Evolutionary conservation across 1,284 basidiomycete species (phyloP).

Genomic region (Laetiporus sulphureus): DNA sequence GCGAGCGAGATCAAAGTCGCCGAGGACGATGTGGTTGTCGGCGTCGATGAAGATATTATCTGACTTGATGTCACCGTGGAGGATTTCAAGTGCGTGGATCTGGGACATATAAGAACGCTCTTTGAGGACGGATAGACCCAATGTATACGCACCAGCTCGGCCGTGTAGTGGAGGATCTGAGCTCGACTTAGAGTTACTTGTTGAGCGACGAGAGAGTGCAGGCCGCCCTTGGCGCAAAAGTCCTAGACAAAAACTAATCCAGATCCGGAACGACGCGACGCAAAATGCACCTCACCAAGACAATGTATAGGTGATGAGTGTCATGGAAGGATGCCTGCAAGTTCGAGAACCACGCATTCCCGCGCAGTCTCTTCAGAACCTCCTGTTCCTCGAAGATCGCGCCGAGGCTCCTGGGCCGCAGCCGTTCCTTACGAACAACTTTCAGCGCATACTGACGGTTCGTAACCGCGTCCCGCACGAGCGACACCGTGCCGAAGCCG

Average conservation of each 20-base stretch:
- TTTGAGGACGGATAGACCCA: too few relatives aligned
- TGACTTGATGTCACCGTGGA: slow-evolving; percentile 35
- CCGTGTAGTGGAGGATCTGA: too few relatives aligned
- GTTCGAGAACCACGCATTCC: slow-evolving; percentile 12
- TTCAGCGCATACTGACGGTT: slow-evolving; percentile 19
- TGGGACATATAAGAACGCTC: too few relatives aligned
- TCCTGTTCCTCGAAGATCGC: slow-evolving; percentile 17
- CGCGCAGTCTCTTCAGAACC: too few relatives aligned
- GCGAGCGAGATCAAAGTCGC: slow-evolving; percentile 62
- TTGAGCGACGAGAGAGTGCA: too few relatives aligned
- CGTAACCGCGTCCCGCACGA: slow-evolving; percentile 18
- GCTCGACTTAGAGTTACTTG: too few relatives aligned
- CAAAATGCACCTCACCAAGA: background rate
- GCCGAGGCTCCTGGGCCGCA: background rate
- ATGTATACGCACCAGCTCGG: too few relatives aligned
- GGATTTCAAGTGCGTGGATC: too few relatives aligned
- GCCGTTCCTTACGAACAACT: slow-evolving; percentile 17
- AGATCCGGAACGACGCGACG: background rate
- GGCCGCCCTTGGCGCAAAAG: too few relatives aligned
- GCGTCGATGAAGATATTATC: slow-evolving; percentile 56
- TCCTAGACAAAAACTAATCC: too few relatives aligned
- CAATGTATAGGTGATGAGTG: slow-evolving; percentile 25
- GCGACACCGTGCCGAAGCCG: slow-evolving; percentile 22
- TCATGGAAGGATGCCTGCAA: slow-evolving; percentile 23
- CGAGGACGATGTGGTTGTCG: slow-evolving; percentile 44